Conservation (phyloP, 371 early-diverging fungal genomes). For the Mucor sp. region DNA sequence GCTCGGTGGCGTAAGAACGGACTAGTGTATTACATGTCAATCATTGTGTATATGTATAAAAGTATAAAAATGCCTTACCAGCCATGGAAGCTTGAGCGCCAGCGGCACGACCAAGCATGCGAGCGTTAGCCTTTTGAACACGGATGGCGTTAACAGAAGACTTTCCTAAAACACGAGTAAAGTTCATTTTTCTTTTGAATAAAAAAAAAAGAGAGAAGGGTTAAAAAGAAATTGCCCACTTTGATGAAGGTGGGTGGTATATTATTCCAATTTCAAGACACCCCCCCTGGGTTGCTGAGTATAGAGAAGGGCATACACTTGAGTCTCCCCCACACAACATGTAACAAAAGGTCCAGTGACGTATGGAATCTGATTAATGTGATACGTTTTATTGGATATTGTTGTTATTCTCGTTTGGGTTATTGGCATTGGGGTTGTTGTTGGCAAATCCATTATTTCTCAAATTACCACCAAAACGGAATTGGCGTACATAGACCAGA, state of each 20-base stretch:
- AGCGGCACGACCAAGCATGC: constrained; percentile 16
- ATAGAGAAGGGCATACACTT: neutral
- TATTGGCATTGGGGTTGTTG: neutral
- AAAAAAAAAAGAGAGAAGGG: constrained; percentile 16
- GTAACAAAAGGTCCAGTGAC: neutral
- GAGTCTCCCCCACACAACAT: neutral
- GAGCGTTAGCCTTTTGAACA: constrained; percentile 34
- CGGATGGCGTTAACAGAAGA: constrained; percentile 35
- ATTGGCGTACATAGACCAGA: constrained; percentile 66
- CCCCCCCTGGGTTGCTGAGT: constrained; percentile 9
- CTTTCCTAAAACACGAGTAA: constrained; percentile 35
- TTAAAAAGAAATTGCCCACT: constrained; percentile 5
- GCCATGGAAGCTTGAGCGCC: constrained; percentile 22
- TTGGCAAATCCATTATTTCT: neutral
- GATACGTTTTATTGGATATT: constrained; percentile 2
- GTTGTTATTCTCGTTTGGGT: neutral
- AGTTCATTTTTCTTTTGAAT: constrained; percentile 12
- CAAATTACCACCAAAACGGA: constrained; percentile 33
- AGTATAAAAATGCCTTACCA: constrained; percentile 2
- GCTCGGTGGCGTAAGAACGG: constrained; percentile 42
- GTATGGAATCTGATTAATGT: neutral
- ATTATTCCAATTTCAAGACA: neutral
- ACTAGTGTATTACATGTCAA: constrained; percentile 15
- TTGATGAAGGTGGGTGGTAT: neutral
- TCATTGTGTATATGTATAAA: neutral